Conservation (phyloP, 192 early-diverging fungal genomes). For the Coemansia sp. region DNA sequence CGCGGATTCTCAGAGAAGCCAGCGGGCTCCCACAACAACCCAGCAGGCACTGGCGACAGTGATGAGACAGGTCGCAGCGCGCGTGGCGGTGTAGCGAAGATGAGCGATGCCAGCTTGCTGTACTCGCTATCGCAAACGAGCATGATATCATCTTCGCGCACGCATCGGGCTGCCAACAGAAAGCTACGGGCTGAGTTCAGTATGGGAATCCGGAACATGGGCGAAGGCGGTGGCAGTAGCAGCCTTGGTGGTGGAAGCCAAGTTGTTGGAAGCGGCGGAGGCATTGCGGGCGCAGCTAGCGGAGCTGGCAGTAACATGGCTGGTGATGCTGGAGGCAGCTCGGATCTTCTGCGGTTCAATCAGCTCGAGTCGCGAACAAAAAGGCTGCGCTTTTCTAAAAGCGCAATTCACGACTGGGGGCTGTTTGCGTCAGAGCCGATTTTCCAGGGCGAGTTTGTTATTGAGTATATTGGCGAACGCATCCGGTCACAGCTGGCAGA, state of each 20-base stretch:
- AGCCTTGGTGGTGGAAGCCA: slow-evolving; percentile 4
- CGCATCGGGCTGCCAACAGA: slow-evolving; percentile 68
- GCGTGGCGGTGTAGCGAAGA: slow-evolving; percentile 7
- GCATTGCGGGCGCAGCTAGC: background rate
- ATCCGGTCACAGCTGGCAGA: slow-evolving; percentile 95
- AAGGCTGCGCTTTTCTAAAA: slow-evolving; percentile 85
- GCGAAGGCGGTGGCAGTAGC: slow-evolving; percentile 21
- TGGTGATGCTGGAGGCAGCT: slow-evolving; percentile 23
- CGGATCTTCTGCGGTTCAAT: slow-evolving; percentile 86
- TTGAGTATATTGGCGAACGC: slow-evolving; percentile 97
- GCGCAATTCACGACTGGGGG: slow-evolving; percentile 98
- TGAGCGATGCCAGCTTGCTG: slow-evolving; percentile 29
- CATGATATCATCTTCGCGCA: slow-evolving; percentile 60
- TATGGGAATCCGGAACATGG: slow-evolving; percentile 62
- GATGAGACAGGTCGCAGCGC: slow-evolving; percentile 9
- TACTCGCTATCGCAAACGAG: slow-evolving; percentile 43
- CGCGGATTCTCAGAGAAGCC: slow-evolving; percentile 29
- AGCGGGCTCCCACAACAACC: slow-evolving; percentile 4
- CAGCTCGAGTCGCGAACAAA: slow-evolving; percentile 92
- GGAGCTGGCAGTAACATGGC: background rate
- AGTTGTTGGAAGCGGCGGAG: slow-evolving; percentile 6
- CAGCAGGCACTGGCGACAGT: background rate
- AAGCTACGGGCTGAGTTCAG: slow-evolving; percentile 57
- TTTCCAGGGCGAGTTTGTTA: slow-evolving; percentile 91
- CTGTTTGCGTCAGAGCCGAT: slow-evolving; percentile 96